Percentiles rank a stretch among this genome's conserved stretches.
Conservation (phyloP, 2,329 filamentous ascomycete species). For the Hypoxylon rubiginosum region DNA sequence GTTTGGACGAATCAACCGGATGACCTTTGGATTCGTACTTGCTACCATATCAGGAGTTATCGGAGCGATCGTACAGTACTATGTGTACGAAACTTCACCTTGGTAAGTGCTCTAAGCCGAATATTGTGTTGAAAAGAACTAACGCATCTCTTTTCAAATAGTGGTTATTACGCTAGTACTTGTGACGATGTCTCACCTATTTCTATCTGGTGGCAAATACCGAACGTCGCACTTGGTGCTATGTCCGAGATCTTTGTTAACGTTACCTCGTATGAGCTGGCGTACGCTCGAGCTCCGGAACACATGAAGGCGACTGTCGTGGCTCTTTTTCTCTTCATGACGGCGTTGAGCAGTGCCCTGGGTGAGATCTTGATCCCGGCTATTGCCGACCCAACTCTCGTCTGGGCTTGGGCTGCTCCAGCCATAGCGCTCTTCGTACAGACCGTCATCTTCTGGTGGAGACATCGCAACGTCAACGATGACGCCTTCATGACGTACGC, state of each 20-base stretch:
- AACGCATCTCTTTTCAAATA: conserved; percentile 10
- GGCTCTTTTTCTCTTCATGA: conserved; percentile 69
- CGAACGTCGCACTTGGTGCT: conserved; percentile 65
- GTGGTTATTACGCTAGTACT: conserved; percentile 60
- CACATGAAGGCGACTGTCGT: conserved; percentile 73
- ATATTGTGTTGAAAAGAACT: not conserved
- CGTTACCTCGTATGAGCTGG: conserved; percentile 75
- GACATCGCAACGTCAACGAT: conserved; percentile 61
- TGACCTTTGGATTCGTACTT: conserved; percentile 68
- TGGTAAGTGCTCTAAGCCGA: conserved; percentile 53
- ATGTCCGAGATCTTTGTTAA: conserved; percentile 70
- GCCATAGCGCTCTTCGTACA: conserved; percentile 62
- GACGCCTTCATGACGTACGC: conserved; percentile 59
- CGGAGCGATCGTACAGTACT: conserved; percentile 68
- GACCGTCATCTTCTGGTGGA: conserved; percentile 62
- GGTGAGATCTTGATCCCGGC: conserved; percentile 59
- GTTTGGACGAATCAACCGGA: conserved; percentile 70
- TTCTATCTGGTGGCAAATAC: conserved; percentile 66
- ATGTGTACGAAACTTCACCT: conserved; percentile 68
- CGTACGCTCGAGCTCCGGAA: conserved; percentile 75
- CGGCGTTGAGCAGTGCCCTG: conserved; percentile 67
- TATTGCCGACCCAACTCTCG: conserved; percentile 58
- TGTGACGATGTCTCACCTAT: conserved; percentile 58
- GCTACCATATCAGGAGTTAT: conserved; percentile 66
- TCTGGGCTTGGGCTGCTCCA: conserved; percentile 56